Conservation (phyloP, 2,329 filamentous ascomycete species). For the Teratosphaeria destructans region DNA sequence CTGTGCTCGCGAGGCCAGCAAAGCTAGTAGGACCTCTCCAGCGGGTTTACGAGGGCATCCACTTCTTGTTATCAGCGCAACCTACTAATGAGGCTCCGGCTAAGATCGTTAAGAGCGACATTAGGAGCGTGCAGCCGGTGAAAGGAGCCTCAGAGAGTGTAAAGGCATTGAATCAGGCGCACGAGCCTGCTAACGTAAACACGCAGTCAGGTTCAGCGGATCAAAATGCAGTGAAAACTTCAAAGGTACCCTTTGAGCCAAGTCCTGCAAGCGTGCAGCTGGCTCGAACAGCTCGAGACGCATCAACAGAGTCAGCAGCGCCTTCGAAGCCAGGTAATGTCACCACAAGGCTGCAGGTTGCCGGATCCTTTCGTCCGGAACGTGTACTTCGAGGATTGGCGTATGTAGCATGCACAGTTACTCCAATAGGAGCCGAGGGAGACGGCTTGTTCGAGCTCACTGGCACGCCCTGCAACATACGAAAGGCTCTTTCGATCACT, state of each 20-base stretch:
- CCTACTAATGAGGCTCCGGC: neutral
- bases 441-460: neutral
- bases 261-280: neutral
- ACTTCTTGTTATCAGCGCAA: neutral
- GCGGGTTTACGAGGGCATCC: neutral
- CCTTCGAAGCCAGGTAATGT: neutral
- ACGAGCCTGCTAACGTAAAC: neutral
- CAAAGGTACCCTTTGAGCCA: neutral
- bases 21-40: neutral
- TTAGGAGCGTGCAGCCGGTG: neutral
- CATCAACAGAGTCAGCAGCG: neutral
- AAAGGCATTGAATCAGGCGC: too few relatives aligned
- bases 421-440: neutral
- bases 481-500: neutral
- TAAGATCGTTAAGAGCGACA: neutral
- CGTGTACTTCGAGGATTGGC: neutral
- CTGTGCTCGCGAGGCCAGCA: neutral
- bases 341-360: neutral
- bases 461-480: neutral
- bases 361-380: neutral
- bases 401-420: neutral
- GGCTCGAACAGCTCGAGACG: neutral
- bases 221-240: neutral
- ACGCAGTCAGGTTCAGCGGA: neutral
- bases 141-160: neutral